Evolutionary conservation across 1,139 yeast species (phyloP).

Genomic region (Blastobotrys elegans): DNA sequence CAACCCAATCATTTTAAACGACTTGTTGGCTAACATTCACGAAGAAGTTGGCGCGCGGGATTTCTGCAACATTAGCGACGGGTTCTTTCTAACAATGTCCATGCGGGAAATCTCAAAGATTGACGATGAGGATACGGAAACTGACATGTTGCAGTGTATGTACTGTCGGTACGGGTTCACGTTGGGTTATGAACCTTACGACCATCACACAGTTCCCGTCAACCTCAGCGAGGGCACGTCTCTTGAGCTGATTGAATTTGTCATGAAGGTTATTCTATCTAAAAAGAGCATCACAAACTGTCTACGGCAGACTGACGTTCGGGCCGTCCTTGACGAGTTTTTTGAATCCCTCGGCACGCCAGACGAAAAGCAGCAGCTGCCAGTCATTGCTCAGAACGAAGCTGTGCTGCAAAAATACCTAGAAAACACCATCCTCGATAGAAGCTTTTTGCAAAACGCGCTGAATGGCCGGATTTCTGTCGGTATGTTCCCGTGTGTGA

Average conservation of each 20-base stretch:
- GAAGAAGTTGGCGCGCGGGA: conserved; percentile 64
- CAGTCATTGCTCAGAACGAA: conserved; percentile 38
- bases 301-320: conserved; percentile 56
- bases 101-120: conserved; percentile 50
- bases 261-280: conserved; percentile 57
- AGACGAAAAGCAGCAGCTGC: conserved; percentile 32
- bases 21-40: conserved; percentile 58
- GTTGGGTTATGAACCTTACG: conserved; percentile 55
- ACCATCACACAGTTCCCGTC: conserved; percentile 55
- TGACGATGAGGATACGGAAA: conserved; percentile 43
- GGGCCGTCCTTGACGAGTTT: conserved; percentile 64
- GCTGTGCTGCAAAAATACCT: conserved; percentile 47
- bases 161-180: conserved; percentile 72
- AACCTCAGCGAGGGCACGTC: conserved; percentile 49
- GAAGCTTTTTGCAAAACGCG: conserved; percentile 48
- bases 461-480: conserved; percentile 52
- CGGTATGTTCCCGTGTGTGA: conserved; percentile 36
- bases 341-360: conserved; percentile 73
- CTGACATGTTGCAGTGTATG: conserved; percentile 67
- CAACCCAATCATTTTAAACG: conserved; percentile 34
- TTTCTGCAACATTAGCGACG: conserved; percentile 63
- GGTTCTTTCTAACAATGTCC: conserved; percentile 56
- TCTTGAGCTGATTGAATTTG: conserved; percentile 50
- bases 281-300: conserved; percentile 54
- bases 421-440: conserved; percentile 44